phyloP scores from a whole-genome alignment of 768 basidiomycete genomes.

The Clavaria fumosa region DNA sequence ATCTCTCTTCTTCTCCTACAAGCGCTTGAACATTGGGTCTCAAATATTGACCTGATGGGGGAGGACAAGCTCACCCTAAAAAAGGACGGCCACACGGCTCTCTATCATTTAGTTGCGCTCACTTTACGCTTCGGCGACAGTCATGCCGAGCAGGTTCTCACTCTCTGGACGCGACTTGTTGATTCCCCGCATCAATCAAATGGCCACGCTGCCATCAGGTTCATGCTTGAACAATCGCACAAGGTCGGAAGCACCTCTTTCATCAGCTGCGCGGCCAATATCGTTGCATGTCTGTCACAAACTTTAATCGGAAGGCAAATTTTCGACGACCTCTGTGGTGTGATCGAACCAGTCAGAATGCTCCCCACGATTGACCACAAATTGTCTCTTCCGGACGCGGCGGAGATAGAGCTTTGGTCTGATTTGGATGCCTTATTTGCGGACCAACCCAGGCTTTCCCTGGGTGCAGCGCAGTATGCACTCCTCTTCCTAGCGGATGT shows the following conservation, averaged over 20 bases:
- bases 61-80: constrained; percentile 42
- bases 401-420: constrained; percentile 64
- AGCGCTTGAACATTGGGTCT: constrained; percentile 73
- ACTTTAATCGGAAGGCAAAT: constrained; percentile 56
- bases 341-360: constrained; percentile 79
- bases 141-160: constrained; percentile 66
- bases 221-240: constrained; percentile 76
- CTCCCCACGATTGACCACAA: constrained; percentile 63
- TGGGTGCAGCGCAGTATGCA: constrained; percentile 81
- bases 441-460: constrained; percentile 48
- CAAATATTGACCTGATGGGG: constrained; percentile 53
- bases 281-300: constrained; percentile 74
- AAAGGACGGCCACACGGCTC: constrained; percentile 41
- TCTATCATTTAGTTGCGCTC: constrained; percentile 75
- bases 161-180: constrained; percentile 67
- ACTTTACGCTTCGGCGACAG: constrained; percentile 59
- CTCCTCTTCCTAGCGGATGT: constrained; percentile 72
- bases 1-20: constrained; percentile 49
- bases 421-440: constrained; percentile 66
- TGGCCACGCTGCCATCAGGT: constrained; percentile 65
- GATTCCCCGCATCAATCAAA: constrained; percentile 57
- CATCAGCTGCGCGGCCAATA: constrained; percentile 62
- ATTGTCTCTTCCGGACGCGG: constrained; percentile 41
- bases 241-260: constrained; percentile 70
- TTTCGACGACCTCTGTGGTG: constrained; percentile 70